Conservation (phyloP, 2,329 filamentous ascomycete genomes). For the Huntiella bhutanensis region DNA sequence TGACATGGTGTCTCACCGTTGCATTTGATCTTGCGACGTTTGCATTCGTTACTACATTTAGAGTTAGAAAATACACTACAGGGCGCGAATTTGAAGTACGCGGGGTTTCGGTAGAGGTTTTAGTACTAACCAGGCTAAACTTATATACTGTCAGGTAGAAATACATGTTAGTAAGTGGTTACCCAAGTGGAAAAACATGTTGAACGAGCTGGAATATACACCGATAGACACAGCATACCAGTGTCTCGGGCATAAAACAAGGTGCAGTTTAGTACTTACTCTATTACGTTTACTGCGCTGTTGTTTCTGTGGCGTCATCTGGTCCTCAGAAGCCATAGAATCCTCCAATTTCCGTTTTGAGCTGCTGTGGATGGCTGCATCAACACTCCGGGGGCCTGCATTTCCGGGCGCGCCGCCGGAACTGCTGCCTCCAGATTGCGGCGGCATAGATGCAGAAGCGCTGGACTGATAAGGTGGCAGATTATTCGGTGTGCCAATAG, state of each 20-base stretch:
- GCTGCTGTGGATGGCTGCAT: conserved; percentile 2
- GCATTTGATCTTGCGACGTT: conserved; percentile 58
- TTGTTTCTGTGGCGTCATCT: conserved; percentile 23
- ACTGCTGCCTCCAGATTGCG: neutral
- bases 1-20: conserved; percentile 51
- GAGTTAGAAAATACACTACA: conserved; percentile 6
- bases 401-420: neutral
- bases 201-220: neutral
- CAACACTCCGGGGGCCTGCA: neutral
- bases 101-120: conserved; percentile 2
- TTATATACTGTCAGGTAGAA: conserved; percentile 30
- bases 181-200: neutral
- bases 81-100: neutral
- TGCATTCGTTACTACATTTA: conserved; percentile 48
- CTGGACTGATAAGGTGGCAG: conserved; percentile 2
- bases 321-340: conserved; percentile 23
- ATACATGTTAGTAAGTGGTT: neutral
- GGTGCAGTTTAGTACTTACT: conserved; percentile 20
- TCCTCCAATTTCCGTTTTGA: conserved; percentile 19
- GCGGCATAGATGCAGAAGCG: neutral
- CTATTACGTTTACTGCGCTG: conserved; percentile 42
- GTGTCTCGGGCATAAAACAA: too few relatives aligned
- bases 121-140: conserved; percentile 36
- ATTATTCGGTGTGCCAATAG: neutral
- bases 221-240: neutral